These are phyloP conservation scores for Psilocybe cyanescens DNA, from an alignment of 768 basidiomycete species.

Conservation along the genomic window DNA sequence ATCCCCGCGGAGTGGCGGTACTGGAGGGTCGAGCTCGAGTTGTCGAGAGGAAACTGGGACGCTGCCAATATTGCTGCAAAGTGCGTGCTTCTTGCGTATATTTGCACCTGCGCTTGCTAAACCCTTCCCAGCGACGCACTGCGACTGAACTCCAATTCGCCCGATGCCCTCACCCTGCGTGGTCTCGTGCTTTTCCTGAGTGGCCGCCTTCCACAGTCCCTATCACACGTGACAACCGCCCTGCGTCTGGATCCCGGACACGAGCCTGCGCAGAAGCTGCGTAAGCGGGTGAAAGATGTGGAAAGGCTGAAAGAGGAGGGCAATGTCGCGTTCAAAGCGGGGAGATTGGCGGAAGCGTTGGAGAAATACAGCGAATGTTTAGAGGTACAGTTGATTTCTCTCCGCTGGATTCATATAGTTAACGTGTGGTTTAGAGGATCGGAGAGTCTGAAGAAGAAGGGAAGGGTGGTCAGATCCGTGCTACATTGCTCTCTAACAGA, in stretches of 20 bases:
- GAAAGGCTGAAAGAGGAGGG: constrained; percentile 88
- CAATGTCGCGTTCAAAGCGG: constrained; percentile 72
- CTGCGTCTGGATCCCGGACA: constrained; percentile 81
- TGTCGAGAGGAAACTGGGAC: constrained; percentile 73
- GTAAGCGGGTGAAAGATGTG: constrained; percentile 82
- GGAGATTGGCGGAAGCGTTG: constrained; percentile 62
- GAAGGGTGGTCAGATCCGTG: constrained; percentile 80
- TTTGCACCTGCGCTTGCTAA: constrained; percentile 1
- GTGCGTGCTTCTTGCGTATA: constrained; percentile 44
- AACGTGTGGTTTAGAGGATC: constrained; percentile 50
- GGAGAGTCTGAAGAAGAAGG: constrained; percentile 73
- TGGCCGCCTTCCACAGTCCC: constrained; percentile 70
- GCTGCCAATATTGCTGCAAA: constrained; percentile 75
- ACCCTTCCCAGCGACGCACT: constrained; percentile 64
- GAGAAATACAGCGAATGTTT: constrained; percentile 74
- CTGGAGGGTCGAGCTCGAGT: constrained; percentile 79
- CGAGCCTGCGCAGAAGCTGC: constrained; percentile 66
- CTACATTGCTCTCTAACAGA: constrained; percentile 80
- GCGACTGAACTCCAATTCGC: constrained; percentile 71
- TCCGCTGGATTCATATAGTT: not conserved
- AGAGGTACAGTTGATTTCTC: constrained; percentile 46
- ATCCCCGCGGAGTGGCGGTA: constrained; percentile 80
- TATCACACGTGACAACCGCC: constrained; percentile 72
- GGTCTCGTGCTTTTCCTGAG: constrained; percentile 79
- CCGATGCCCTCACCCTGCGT: constrained; percentile 78